phyloP scores from a whole-genome alignment of 2,329 filamentous ascomycete species.

The Stagonosporopsis vannaccii region DNA sequence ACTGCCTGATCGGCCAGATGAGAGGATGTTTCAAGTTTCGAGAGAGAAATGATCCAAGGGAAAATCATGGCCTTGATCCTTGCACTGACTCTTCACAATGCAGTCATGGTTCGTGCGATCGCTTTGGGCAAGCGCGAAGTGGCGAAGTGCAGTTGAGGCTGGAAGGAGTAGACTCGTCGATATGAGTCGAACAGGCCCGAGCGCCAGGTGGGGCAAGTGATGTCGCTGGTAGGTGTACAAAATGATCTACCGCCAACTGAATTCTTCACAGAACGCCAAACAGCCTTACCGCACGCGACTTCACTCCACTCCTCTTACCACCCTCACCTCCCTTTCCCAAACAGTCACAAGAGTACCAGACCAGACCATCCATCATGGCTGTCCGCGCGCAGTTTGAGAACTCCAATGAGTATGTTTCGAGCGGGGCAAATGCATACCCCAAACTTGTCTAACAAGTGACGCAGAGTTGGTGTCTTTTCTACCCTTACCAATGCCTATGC shows the following conservation, averaged over 20 bases:
- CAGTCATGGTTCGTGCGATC: slow-evolving; percentile 11
- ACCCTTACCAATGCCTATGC: slow-evolving; percentile 98
- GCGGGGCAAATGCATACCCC: slow-evolving; percentile 3
- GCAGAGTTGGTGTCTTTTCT: slow-evolving; percentile 92
- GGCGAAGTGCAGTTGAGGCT: slow-evolving; percentile 17
- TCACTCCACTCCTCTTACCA: slow-evolving; percentile 1
- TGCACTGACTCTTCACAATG: slow-evolving; percentile 9
- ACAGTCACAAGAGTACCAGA: slow-evolving; percentile 4
- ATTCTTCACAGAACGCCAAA: slow-evolving; percentile 29
- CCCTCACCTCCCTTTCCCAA: neutral
- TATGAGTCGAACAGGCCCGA: slow-evolving; percentile 38
- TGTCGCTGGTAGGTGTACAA: slow-evolving; percentile 33
- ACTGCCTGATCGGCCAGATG: slow-evolving; percentile 22
- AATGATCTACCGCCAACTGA: slow-evolving; percentile 33
- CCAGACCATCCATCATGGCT: slow-evolving; percentile 53
- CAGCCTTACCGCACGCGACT: slow-evolving; percentile 20
- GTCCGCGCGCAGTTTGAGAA: slow-evolving; percentile 77
- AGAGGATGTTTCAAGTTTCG: slow-evolving; percentile 19
- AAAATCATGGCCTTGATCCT: neutral
- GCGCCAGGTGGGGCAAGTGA: slow-evolving; percentile 32
- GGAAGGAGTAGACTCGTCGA: slow-evolving; percentile 22
- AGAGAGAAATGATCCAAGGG: slow-evolving; percentile 5
- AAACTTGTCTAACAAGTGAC: slow-evolving; percentile 23
- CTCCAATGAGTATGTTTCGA: slow-evolving; percentile 77
- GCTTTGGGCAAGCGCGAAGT: slow-evolving; percentile 6